phyloP scores from a whole-genome alignment of 805 yeast species.

The Kurtzmaniella cleridarum region DNA sequence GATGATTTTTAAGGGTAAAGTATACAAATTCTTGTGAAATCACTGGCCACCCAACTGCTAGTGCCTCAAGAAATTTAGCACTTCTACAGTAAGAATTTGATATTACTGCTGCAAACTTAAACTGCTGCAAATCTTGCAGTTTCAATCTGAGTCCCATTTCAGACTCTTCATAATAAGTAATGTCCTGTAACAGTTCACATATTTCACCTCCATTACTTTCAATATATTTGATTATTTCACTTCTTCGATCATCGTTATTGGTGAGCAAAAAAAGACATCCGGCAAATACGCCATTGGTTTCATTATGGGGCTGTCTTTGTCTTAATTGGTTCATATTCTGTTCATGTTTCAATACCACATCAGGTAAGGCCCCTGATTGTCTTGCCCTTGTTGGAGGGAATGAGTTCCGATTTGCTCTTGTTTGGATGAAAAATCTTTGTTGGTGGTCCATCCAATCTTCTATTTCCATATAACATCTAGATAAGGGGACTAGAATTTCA shows the following conservation, averaged over 20 bases:
- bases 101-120: constrained; percentile 60
- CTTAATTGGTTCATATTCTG: too few relatives aligned
- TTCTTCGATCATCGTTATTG: constrained; percentile 27
- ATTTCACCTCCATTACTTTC: constrained; percentile 37
- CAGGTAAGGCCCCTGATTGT: constrained; percentile 4
- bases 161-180: constrained; percentile 4
- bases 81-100: constrained; percentile 58
- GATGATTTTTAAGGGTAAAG: constrained; percentile 15
- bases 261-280: constrained; percentile 32
- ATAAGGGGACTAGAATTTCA: constrained; percentile 19
- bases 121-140: constrained; percentile 12
- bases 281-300: constrained; percentile 9
- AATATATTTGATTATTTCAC: constrained; percentile 30
- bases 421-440: constrained; percentile 16
- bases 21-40: constrained; percentile 51
- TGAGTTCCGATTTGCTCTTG: constrained; percentile 2
- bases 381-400: background rate
- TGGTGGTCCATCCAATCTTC: constrained; percentile 36
- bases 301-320: too few relatives aligned
- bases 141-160: constrained; percentile 6
- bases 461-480: constrained; percentile 33
- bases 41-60: constrained; percentile 85
- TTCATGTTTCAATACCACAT: background rate
- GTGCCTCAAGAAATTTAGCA: constrained; percentile 67
- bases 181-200: constrained; percentile 21